These are phyloP conservation scores for Byssochlamys sp. DNA, from an alignment of 2,329 filamentous ascomycete species.

Conservation along the genomic window DNA sequence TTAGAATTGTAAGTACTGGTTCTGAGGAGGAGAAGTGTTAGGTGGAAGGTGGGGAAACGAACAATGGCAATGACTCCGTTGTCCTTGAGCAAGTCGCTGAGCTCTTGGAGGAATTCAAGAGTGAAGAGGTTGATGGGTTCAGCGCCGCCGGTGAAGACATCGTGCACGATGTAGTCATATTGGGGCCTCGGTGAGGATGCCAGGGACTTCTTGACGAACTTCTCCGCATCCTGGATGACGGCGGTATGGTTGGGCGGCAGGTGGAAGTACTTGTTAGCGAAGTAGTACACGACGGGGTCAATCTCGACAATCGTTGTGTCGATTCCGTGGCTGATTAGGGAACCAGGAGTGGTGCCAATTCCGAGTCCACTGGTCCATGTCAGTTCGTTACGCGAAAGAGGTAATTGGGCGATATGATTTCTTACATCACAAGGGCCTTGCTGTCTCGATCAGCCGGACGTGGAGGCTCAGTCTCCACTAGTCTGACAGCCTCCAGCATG, in stretches of 20 bases:
- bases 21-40: not conserved
- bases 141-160: constrained; percentile 93
- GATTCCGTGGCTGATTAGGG: constrained; percentile 77
- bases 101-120: constrained; percentile 63
- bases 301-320: constrained; percentile 91
- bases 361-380: constrained; percentile 60
- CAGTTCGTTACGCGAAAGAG: constrained; percentile 6
- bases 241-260: constrained; percentile 67
- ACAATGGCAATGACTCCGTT: constrained; percentile 82
- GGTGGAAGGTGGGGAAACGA: constrained; percentile 26
- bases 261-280: constrained; percentile 72
- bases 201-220: constrained; percentile 49
- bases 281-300: constrained; percentile 77
- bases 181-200: constrained; percentile 34
- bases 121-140: constrained; percentile 87
- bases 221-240: constrained; percentile 72
- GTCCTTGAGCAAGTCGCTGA: constrained; percentile 61
- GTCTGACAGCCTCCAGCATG: constrained; percentile 81
- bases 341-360: constrained; percentile 81
- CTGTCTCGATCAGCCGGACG: constrained; percentile 52
- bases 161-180: constrained; percentile 92
- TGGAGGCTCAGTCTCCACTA: constrained; percentile 52
- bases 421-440: constrained; percentile 76
- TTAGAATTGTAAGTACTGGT: constrained; percentile 7
- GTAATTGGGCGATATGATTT: not conserved